These are phyloP conservation scores for Russula sp. DNA, from an alignment of 768 basidiomycete genomes.

Conservation along the genomic window DNA sequence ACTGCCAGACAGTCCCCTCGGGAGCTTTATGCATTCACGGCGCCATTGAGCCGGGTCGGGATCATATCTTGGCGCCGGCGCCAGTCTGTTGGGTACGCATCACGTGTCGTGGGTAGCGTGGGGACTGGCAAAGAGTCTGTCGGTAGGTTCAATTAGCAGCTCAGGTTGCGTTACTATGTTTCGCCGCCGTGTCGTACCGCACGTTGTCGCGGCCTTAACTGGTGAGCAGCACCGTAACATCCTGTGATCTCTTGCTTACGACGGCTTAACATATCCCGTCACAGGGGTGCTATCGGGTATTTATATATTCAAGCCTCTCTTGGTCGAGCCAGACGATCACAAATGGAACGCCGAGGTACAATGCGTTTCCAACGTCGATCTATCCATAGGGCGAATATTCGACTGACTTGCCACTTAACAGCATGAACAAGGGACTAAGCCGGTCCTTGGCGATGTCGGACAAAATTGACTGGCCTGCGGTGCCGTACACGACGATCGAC, in stretches of 20 bases:
- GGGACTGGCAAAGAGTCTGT: neutral
- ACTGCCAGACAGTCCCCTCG: neutral
- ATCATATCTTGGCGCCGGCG: slow-evolving; percentile 11
- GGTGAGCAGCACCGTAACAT: slow-evolving; percentile 35
- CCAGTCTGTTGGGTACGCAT: neutral
- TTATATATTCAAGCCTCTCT: slow-evolving; percentile 19
- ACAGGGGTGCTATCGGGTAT: slow-evolving; percentile 18
- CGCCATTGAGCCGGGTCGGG: slow-evolving; percentile 6
- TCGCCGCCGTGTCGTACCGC: slow-evolving; percentile 9
- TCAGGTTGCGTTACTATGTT: neutral
- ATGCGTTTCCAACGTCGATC: neutral
- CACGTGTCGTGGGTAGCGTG: neutral
- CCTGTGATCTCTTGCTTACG: neutral
- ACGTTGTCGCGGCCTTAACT: slow-evolving; percentile 40
- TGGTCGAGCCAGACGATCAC: neutral
- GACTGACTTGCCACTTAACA: neutral
- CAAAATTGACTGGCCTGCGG: neutral
- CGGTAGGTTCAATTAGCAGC: neutral
- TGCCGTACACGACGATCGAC: neutral
- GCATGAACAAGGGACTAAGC: neutral
- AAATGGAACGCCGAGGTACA: neutral
- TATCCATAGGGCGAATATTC: neutral
- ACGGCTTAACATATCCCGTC: neutral
- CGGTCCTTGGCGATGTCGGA: neutral
- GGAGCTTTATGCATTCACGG: no score